phyloP scores from a whole-genome alignment of 352 stramenopile species.

The Globisporangium irregulare region DNA sequence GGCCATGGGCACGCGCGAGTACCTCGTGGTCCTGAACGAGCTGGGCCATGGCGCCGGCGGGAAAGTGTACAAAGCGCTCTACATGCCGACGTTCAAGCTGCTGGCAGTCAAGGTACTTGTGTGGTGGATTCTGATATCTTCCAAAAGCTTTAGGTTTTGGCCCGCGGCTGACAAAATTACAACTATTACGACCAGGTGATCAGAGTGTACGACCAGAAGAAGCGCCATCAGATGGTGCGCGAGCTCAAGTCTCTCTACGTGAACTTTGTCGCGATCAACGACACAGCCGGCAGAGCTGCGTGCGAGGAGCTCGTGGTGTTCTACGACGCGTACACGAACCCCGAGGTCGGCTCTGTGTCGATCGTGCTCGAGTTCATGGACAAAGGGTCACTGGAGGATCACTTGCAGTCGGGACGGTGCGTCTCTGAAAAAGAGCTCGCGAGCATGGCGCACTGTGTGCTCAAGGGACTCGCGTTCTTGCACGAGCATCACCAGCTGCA shows the following conservation, averaged over 20 bases:
- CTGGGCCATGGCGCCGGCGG: conserved; percentile 82
- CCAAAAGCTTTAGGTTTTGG: no score
- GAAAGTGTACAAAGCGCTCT: conserved; percentile 88
- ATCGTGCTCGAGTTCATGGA: conserved; percentile 96
- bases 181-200: conserved; percentile 43
- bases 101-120: conserved; percentile 73
- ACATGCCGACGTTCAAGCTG: conserved; percentile 86
- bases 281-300: conserved; percentile 36
- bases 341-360: conserved; percentile 77
- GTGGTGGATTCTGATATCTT: no score
- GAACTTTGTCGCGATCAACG: conserved; percentile 73
- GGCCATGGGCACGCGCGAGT: conserved; percentile 55
- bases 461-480: conserved; percentile 86
- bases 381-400: conserved; percentile 85
- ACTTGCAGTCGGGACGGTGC: conserved; percentile 41
- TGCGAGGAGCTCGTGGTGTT: conserved; percentile 88
- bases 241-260: conserved; percentile 84
- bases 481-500: conserved; percentile 90
- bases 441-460: conserved; percentile 67
- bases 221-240: conserved; percentile 85
- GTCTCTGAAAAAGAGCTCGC: conserved; percentile 75
- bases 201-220: conserved; percentile 85
- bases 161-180: background rate
- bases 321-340: conserved; percentile 92
- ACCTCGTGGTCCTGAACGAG: conserved; percentile 64